Base-by-base conservation (phyloP, 2,329 filamentous ascomycete species). In the Alternaria brassicicola region DNA sequence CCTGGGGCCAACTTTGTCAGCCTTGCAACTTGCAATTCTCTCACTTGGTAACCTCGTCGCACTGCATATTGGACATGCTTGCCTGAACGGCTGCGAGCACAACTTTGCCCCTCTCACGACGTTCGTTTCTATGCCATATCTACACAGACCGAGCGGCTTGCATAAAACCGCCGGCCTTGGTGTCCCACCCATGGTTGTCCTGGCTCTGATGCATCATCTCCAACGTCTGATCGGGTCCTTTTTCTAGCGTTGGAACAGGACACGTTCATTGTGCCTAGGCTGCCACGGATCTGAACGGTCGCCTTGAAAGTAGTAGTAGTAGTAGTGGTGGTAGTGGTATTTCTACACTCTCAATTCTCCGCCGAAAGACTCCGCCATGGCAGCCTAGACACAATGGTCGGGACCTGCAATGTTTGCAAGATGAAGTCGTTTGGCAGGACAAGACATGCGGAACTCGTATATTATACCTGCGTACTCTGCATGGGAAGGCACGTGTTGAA, bases 1-100 rank as follows among this genome's bases (percentile, higher is more conserved):
- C 57, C 21, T 36, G 9, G 33, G 23, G 55, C 61, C 63, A 55
- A 35, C 13, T n/a, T 35, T 12, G 23, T 3, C 43, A 46, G 23
- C 28, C 19, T 46, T 23, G 13, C 10, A 21, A 31, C 28, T 31
- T 23, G 17, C 1, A 46, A 15, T 8, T 5, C 31, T 9, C 10
- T 9, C 19, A 7, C 6, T 33, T 13, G 2, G 25, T 35, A 6
- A 0, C 13, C 19, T 25, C 30, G 3, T 23, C 19, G 36, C 36
- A 23, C 36, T 39, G 36, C 30, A 15, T 25, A 9, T 15, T 6
- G n/a, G 28, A n/a, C 35, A 7, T 21, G 2, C 17, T 3, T 38
- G 35, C 17, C 5, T 38, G 12, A 15, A 9, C 33, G 17, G 13
- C 28, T 33, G 43, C 43, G 17, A 23, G 28, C 21, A 10, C 28